phyloP scores from a whole-genome alignment of 345 rosid species.

The Leavenworthia alabamica region DNA sequence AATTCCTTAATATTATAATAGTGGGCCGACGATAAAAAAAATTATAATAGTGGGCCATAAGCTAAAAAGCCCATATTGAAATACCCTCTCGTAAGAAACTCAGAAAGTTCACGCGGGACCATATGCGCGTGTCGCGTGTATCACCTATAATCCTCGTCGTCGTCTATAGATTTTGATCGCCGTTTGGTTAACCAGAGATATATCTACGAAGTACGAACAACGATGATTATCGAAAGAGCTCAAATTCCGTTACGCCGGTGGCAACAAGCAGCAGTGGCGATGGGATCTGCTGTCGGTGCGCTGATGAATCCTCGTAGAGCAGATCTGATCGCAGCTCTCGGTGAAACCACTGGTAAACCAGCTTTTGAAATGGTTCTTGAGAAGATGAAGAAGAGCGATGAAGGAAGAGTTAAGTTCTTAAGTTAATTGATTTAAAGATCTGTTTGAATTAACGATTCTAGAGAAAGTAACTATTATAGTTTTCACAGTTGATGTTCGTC shows the following conservation, averaged over 20 bases:
- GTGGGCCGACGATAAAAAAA: too few relatives aligned
- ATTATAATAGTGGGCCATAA: too few relatives aligned
- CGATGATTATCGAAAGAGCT: conserved; percentile 36
- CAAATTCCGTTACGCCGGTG: conserved; percentile 44
- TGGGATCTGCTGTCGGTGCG: conserved; percentile 70
- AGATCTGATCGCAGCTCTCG: conserved; percentile 66
- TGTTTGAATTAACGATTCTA: neutral
- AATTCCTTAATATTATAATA: too few relatives aligned
- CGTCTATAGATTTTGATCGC: neutral
- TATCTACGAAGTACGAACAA: neutral
- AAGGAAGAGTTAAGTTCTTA: conserved; percentile 52
- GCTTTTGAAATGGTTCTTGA: conserved; percentile 62
- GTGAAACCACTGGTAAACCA: conserved; percentile 70
- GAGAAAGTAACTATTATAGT: neutral
- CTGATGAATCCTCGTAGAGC: conserved; percentile 60
- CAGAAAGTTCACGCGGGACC: neutral
- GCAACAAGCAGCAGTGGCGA: conserved; percentile 70
- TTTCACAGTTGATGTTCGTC: too few relatives aligned
- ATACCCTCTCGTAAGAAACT: neutral
- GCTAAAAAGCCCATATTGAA: neutral
- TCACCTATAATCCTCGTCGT: neutral
- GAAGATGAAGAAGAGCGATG: conserved; percentile 58
- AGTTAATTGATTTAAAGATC: neutral
- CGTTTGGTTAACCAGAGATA: neutral
- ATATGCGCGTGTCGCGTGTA: conserved; percentile 7